Evolutionary conservation across 2,329 filamentous ascomycete genomes (phyloP), one percentile per base, ranked within the genome.

Genomic region (Chaetothyriales sp.): DNA sequence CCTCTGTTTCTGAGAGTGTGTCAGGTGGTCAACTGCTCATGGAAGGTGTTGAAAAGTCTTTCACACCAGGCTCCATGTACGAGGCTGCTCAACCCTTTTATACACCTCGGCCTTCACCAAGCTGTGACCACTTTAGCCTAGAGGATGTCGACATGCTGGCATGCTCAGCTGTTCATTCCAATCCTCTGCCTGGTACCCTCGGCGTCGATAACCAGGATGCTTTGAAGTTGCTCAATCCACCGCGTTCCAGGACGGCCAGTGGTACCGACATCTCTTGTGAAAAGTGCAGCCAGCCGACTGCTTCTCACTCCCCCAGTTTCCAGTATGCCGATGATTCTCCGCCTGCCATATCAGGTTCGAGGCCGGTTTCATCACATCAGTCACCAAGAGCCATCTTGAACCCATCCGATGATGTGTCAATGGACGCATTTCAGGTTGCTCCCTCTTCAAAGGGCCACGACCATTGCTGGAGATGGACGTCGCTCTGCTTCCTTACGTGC

Each of bases 401-500:
- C 25, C 51, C 46, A n/a, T 45, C 46, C 7, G 20, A 46, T 19
- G 48, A 51, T 15, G 20, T 47, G 46, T 10, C 48, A 19, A 37
- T 51, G n/a, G 50, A 48, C 25, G 54, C 54, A 9, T 47, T 59
- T 2, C 52, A 56, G 22, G 44, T 61, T 9, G 58, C 59, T 9
- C 49, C 56, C 2, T 57, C 57, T 20, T 56, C 59, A n/a, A 58
- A 55, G 10, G 54, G 49, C 8, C 57, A 59, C 28, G 52, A 61
- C 25, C 55, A 58, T 44, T 58, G 58, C 13, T 60, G 55, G 56
- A 53, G 50, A 46, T 61, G 59, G 59, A 56, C 60, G 29, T 58
- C 58, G 10, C 59, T 56, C 19, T 61, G 58, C 53, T 61, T 61
- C 48, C 54, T 57, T 2, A 57, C 59, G 29, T 61, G 58, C 47